Evolutionary conservation across 345 rosid species (phyloP).

Genomic region (Kernera saxatilis): DNA sequence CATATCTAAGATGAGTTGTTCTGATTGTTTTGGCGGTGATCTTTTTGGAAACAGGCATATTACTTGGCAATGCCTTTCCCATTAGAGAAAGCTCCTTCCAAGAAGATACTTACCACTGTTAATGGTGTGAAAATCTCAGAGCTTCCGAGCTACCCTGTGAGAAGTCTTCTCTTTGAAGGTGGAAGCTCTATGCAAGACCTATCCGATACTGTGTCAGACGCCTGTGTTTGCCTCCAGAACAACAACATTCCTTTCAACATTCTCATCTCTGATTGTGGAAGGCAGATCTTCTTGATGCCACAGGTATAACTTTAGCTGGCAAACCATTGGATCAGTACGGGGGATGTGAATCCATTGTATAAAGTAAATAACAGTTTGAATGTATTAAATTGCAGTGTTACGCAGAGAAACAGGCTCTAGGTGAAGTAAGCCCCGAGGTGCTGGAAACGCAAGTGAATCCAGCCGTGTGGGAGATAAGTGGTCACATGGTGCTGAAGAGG

Average conservation of each 20-base stretch:
- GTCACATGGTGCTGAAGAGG: constrained; percentile 95
- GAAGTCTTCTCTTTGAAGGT: constrained; percentile 83
- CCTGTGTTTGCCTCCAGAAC: constrained; percentile 84
- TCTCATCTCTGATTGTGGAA: constrained; percentile 82
- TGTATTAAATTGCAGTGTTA: constrained; percentile 54
- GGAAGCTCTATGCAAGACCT: constrained; percentile 60
- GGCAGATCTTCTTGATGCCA: constrained; percentile 72
- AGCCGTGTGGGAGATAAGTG: constrained; percentile 99
- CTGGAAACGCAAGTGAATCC: constrained; percentile 98
- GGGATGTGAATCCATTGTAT: neutral
- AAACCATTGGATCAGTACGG: neutral
- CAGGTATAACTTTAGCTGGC: constrained; percentile 51
- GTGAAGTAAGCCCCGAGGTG: constrained; percentile 83
- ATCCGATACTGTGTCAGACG: constrained; percentile 59
- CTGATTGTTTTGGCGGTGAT: neutral
- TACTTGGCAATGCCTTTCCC: constrained; percentile 84
- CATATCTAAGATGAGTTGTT: neutral
- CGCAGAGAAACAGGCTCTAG: constrained; percentile 98
- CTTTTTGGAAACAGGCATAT: constrained; percentile 59
- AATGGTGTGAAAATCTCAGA: constrained; percentile 62
- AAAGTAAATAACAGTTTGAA: neutral
- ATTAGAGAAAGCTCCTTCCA: constrained; percentile 74
- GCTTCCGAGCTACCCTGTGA: constrained; percentile 76
- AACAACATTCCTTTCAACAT: constrained; percentile 91
- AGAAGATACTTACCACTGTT: constrained; percentile 45